Conservation (phyloP, 1,284 basidiomycete genomes). For the Cryptococcus wingfieldii region DNA sequence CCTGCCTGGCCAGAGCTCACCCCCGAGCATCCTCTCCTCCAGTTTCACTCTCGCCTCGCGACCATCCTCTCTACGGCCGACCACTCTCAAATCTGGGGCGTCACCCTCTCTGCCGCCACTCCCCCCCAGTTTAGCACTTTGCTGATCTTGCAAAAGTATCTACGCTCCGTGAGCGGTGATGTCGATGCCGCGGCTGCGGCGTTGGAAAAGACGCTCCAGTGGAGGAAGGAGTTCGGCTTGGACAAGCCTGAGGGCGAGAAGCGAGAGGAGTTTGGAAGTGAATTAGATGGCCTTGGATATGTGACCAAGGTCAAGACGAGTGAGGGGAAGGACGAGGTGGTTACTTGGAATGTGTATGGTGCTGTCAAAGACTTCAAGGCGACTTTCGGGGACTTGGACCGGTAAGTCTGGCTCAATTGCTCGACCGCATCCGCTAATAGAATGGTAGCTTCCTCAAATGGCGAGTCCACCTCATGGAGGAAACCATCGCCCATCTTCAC, state of each 20-base stretch:
- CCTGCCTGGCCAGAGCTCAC: conserved; percentile 17
- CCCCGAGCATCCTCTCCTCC: conserved; percentile 16
- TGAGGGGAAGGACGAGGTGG: conserved; percentile 13
- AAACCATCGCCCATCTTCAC: conserved; percentile 16
- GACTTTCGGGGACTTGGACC: conserved; percentile 27
- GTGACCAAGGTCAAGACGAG: conserved; percentile 13
- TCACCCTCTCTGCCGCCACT: conserved; percentile 13
- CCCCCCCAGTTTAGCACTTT: conserved; percentile 15
- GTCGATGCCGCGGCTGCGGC: conserved; percentile 14
- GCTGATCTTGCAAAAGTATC: conserved; percentile 27
- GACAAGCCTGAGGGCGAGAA: conserved; percentile 5
- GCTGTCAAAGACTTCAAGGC: conserved; percentile 16
- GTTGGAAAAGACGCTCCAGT: conserved; percentile 20
- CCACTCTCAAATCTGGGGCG: conserved; percentile 25
- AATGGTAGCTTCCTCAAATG: conserved; percentile 23
- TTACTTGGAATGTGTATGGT: conserved; percentile 31
- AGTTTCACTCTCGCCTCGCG: conserved; percentile 14
- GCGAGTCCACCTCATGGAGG: conserved; percentile 26
- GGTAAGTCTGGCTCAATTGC: conserved; percentile 9
- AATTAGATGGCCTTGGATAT: conserved; percentile 23
- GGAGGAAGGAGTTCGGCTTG: conserved; percentile 25
- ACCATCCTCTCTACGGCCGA: conserved; percentile 14
- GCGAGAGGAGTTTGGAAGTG: conserved; percentile 12
- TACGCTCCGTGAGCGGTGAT: conserved; percentile 17
- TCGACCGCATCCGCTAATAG: background rate